phyloP scores from a whole-genome alignment of 1,139 yeast species.

The Saccharomyces hybrid region DNA sequence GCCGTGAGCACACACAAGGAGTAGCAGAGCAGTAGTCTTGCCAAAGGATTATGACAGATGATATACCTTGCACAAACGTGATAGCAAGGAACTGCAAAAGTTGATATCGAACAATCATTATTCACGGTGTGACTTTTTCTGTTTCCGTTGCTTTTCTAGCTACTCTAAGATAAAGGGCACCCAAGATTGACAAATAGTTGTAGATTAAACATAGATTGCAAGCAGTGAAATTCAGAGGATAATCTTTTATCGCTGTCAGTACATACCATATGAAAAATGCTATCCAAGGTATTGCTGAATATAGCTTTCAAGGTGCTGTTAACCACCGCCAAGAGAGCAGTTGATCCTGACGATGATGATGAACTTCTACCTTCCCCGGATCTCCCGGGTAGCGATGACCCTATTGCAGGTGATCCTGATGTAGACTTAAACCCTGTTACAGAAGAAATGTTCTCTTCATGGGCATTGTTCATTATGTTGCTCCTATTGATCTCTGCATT shows the following conservation, averaged over 20 bases:
- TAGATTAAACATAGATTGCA: not conserved
- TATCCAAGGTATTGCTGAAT: constrained; percentile 7
- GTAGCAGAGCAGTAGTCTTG: not conserved
- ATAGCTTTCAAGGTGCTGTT: constrained; percentile 10
- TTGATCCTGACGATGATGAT: constrained; percentile 22
- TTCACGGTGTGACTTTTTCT: not conserved
- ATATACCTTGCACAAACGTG: not conserved
- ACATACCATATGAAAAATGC: constrained; percentile 6
- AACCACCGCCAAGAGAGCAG: constrained; percentile 16
- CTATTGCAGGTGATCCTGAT: constrained; percentile 30
- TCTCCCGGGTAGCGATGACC: constrained; percentile 22
- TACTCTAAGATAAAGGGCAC: not conserved
- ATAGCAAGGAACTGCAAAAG: not conserved
- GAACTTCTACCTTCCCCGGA: constrained; percentile 19
- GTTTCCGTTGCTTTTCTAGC: not conserved
- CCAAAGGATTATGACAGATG: not conserved
- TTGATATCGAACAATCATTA: not conserved
- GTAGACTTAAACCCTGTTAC: constrained; percentile 76
- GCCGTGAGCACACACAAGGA: not conserved
- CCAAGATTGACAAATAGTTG: not conserved
- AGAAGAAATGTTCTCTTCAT: constrained; percentile 90
- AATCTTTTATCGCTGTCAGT: not conserved
- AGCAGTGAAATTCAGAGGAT: not conserved
- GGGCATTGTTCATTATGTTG: constrained; percentile 89
- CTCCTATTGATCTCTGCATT: constrained; percentile 76